These are phyloP conservation scores for Fusarium udum DNA, from an alignment of 2,329 filamentous ascomycete species.

Conservation along the genomic window DNA sequence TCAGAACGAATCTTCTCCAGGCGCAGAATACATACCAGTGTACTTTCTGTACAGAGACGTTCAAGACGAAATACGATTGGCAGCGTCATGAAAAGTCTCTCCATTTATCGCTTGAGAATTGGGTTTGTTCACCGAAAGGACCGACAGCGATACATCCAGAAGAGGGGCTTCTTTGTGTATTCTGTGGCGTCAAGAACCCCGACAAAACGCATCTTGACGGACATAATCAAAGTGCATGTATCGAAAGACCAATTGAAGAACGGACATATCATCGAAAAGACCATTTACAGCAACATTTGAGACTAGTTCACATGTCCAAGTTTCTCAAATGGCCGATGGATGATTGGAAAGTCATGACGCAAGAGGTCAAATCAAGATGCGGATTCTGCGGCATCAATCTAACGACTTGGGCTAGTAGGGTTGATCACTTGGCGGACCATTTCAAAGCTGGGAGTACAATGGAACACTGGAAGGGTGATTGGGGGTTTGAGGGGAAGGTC, in stretches of 20 bases:
- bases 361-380: conserved; percentile 51
- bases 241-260: conserved; percentile 47
- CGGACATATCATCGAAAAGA: conserved; percentile 57
- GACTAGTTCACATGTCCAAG: conserved; percentile 54
- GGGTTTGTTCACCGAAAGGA: conserved; percentile 54
- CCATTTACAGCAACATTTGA: conserved; percentile 54
- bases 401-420: conserved; percentile 49
- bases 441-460: conserved; percentile 54
- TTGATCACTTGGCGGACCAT: conserved; percentile 53
- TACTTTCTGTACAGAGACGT: conserved; percentile 58
- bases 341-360: conserved; percentile 51
- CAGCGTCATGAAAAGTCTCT: conserved; percentile 61
- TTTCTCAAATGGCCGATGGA: conserved; percentile 39
- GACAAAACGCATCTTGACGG: conserved; percentile 47
- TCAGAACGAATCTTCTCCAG: conserved; percentile 21
- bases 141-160: conserved; percentile 50
- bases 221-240: conserved; percentile 57
- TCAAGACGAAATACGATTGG: conserved; percentile 58
- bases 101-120: conserved; percentile 57
- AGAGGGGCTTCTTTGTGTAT: conserved; percentile 46
- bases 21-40: conserved; percentile 50
- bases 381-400: conserved; percentile 53
- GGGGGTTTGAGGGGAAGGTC: conserved; percentile 53
- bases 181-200: conserved; percentile 50
- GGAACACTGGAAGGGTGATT: conserved; percentile 56